phyloP scores from a whole-genome alignment of 768 basidiomycete genomes.

The Rickenella mellea region DNA sequence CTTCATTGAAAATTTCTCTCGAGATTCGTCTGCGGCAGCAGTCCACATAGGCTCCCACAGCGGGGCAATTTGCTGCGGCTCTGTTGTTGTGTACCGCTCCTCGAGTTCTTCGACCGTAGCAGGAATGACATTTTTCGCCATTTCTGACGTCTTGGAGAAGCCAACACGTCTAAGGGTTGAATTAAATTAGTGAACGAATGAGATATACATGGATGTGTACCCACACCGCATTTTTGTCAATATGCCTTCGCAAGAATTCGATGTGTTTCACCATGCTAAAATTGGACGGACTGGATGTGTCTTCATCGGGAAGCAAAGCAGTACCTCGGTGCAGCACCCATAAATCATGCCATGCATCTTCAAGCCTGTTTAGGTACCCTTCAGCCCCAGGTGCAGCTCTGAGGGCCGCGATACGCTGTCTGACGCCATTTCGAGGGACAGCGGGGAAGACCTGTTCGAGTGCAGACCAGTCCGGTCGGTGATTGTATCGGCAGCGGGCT shows the following conservation, averaged over 20 bases:
- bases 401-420: conserved; percentile 55
- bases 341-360: conserved; percentile 72
- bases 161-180: conserved; percentile 47
- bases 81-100: conserved; percentile 40
- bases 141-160: conserved; percentile 37
- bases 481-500: conserved; percentile 56
- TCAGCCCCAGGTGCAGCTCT: conserved; percentile 56
- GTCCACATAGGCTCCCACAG: conserved; percentile 73
- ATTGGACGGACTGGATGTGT: conserved; percentile 54
- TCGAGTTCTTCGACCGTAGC: conserved; percentile 33
- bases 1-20: conserved; percentile 58
- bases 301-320: conserved; percentile 56
- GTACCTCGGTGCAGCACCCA: conserved; percentile 70
- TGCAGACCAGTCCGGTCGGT: conserved; percentile 61
- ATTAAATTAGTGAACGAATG: conserved; percentile 8
- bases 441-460: conserved; percentile 74
- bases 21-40: conserved; percentile 58
- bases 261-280: conserved; percentile 81
- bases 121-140: conserved; percentile 26
- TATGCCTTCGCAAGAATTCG: conserved; percentile 66
- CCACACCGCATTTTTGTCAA: conserved; percentile 84
- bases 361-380: conserved; percentile 67
- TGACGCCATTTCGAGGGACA: conserved; percentile 62
- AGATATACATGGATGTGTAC: conserved; percentile 20
- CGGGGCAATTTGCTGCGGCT: conserved; percentile 30